These are phyloP conservation scores for Quercus mongolica DNA, from an alignment of 306 rosid genomes.

Conservation along the genomic window DNA sequence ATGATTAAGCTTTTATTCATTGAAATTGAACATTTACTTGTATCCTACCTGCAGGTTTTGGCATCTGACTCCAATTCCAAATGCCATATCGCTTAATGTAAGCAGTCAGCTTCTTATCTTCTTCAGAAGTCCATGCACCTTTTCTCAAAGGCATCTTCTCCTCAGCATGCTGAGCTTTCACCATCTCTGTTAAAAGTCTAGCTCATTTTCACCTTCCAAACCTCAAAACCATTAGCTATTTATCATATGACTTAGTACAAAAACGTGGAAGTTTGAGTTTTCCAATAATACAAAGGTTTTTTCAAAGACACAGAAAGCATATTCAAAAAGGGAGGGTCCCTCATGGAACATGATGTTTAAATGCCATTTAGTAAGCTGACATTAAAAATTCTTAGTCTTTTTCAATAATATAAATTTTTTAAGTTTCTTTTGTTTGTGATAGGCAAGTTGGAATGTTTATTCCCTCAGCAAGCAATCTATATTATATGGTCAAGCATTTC, in stretches of 20 bases:
- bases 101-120: slow-evolving; percentile 30
- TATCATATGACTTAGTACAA: background rate
- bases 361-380: background rate
- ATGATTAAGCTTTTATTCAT: background rate
- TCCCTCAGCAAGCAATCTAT: too few relatives aligned
- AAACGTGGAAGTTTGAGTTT: background rate
- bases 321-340: background rate
- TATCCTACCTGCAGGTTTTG: slow-evolving; percentile 32
- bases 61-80: slow-evolving; percentile 47
- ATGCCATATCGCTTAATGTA: slow-evolving; percentile 31
- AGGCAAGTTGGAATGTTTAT: background rate
- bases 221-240: background rate
- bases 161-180: background rate
- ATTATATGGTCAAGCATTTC: too few relatives aligned
- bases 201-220: background rate
- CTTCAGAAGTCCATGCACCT: slow-evolving; percentile 37
- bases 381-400: background rate
- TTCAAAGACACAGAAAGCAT: background rate
- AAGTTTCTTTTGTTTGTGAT: background rate
- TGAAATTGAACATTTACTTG: background rate
- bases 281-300: background rate
- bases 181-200: background rate
- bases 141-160: slow-evolving; percentile 19
- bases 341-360: background rate
- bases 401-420: background rate